Evolutionary conservation across 495 filamentous ascomycete species (phyloP).

Genomic region (Lepraria neglecta): DNA sequence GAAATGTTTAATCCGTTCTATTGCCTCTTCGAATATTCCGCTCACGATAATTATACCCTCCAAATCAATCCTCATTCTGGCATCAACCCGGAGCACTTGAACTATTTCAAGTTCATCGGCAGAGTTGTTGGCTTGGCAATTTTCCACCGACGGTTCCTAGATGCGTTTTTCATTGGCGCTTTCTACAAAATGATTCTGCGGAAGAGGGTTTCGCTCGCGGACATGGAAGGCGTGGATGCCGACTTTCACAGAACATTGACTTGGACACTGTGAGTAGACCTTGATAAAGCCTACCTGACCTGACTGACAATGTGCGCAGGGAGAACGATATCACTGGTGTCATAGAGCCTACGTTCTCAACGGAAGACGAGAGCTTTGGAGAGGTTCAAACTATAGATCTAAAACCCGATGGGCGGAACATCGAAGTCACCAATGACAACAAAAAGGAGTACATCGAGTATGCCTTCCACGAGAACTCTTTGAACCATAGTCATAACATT

Average conservation of each 20-base stretch:
- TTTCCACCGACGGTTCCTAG: constrained; percentile 95
- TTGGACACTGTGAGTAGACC: constrained; percentile 71
- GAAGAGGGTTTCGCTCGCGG: constrained; percentile 83
- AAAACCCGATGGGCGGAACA: constrained; percentile 82
- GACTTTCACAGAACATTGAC: constrained; percentile 92
- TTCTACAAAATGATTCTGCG: constrained; percentile 99
- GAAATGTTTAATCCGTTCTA: constrained; percentile 99
- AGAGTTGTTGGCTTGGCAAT: constrained; percentile 96
- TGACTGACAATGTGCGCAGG: constrained; percentile 37
- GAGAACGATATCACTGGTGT: constrained; percentile 94
- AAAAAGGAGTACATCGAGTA: constrained; percentile 93
- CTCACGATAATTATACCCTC: constrained; percentile 99
- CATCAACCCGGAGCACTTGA: constrained; percentile 98
- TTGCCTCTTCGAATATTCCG: constrained; percentile 98
- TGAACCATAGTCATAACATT: not conserved
- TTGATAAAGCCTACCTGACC: not conserved
- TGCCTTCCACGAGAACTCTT: constrained; percentile 30
- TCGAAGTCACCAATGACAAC: constrained; percentile 94
- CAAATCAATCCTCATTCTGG: constrained; percentile 99
- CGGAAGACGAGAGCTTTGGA: constrained; percentile 95
- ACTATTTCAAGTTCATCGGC: constrained; percentile 99
- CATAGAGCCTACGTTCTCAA: constrained; percentile 88
- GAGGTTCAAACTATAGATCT: constrained; percentile 88
- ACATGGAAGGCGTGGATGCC: constrained; percentile 99
- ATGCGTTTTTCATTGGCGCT: constrained; percentile 98